These are phyloP conservation scores for Polyplosphaeria fusca DNA, from an alignment of 495 filamentous ascomycete genomes.

Conservation along the genomic window DNA sequence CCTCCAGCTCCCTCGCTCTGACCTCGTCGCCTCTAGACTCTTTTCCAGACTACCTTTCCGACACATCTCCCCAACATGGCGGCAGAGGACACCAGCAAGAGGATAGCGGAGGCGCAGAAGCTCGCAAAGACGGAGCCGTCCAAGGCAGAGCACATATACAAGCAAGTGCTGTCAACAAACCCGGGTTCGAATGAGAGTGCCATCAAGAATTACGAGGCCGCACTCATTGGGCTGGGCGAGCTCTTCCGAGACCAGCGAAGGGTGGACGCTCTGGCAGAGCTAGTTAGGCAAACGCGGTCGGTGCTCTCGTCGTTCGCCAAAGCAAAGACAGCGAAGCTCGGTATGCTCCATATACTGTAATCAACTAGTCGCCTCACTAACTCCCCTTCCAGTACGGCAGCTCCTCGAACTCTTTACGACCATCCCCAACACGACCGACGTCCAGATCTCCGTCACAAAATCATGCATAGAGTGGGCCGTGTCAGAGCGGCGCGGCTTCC, in stretches of 20 bases:
- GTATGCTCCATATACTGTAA: slow-evolving; percentile 50
- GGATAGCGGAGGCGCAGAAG: slow-evolving; percentile 81
- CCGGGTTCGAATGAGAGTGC: slow-evolving; percentile 81
- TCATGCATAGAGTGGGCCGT: slow-evolving; percentile 99
- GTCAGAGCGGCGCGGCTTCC: slow-evolving; percentile 85
- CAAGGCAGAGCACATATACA: slow-evolving; percentile 79
- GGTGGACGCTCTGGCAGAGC: slow-evolving; percentile 75
- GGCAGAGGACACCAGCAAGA: slow-evolving; percentile 52
- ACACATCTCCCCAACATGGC: slow-evolving; percentile 46
- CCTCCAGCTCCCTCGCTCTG: background rate
- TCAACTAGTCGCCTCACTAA: too few species aligned
- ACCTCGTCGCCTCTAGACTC: background rate
- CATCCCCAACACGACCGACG: slow-evolving; percentile 89
- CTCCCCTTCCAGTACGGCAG: slow-evolving; percentile 92
- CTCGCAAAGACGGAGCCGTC: slow-evolving; percentile 71
- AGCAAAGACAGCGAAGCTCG: slow-evolving; percentile 97
- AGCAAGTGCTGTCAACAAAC: slow-evolving; percentile 79
- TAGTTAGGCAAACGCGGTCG: slow-evolving; percentile 85
- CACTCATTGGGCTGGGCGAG: slow-evolving; percentile 81
- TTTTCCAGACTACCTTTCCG: background rate
- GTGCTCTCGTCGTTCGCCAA: slow-evolving; percentile 94
- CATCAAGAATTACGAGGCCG: slow-evolving; percentile 80
- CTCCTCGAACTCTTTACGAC: slow-evolving; percentile 91
- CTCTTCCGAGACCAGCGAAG: slow-evolving; percentile 85
- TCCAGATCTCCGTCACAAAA: slow-evolving; percentile 88